These are phyloP conservation scores for Penicillium sp. DNA, from an alignment of 2,329 filamentous ascomycete genomes.

Conservation along the genomic window DNA sequence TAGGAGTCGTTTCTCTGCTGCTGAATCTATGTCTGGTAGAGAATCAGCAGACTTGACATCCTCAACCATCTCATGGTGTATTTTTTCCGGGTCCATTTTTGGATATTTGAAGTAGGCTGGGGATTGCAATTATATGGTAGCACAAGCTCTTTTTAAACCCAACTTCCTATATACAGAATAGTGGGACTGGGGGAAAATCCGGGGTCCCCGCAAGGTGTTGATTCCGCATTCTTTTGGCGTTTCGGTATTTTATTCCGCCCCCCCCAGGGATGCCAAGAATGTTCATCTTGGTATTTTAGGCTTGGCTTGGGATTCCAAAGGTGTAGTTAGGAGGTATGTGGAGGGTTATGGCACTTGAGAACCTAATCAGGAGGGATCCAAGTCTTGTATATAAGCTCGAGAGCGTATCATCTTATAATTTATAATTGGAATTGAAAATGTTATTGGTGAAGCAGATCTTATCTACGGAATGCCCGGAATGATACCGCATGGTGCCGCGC, in stretches of 20 bases:
- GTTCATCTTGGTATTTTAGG: background rate
- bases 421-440: background rate
- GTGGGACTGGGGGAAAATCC: constrained; percentile 1
- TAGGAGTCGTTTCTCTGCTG: constrained; percentile 47
- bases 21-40: constrained; percentile 21
- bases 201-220: constrained; percentile 4
- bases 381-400: too few relatives aligned
- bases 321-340: background rate
- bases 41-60: constrained; percentile 13
- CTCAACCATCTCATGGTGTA: constrained; percentile 15
- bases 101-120: background rate
- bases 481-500: background rate
- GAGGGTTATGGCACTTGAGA: background rate
- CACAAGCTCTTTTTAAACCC: background rate
- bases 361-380: background rate
- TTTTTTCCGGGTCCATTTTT: constrained; percentile 15
- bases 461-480: constrained; percentile 5
- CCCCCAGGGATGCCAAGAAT: background rate
- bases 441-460: background rate
- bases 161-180: too few relatives aligned
- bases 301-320: background rate
- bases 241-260: background rate
- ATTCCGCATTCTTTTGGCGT: background rate
- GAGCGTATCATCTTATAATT: background rate
- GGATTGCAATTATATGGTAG: too few relatives aligned